Evolutionary conservation across 768 basidiomycete genomes (phyloP), one percentile per base, ranked within the genome.

Genomic region (Mrakia blollopis): DNA sequence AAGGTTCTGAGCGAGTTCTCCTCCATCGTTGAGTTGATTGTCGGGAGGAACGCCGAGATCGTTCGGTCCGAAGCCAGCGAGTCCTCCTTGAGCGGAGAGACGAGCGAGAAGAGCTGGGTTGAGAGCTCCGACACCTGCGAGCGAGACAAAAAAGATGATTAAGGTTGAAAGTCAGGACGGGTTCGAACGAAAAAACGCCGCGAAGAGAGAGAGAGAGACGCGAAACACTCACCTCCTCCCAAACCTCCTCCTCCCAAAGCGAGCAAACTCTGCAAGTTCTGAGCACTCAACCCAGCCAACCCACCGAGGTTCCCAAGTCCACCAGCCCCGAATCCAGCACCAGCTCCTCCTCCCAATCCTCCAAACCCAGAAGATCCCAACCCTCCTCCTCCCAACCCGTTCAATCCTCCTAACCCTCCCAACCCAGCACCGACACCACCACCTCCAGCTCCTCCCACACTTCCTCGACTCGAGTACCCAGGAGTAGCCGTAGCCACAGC

Each of bases 61-160:
- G 28, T 62, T 62, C 4, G 61, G 28, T 21, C 44, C 44, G 39
- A 47, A 72, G 32, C 71, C 71, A 16, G 28, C 47, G 54, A 72
- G 71, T 4, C 54, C 54, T 23, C 35, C 71, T 39, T 32, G 52
- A 23, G 47, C 50, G 21, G 47, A 18, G 39, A 77, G 61, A 9
- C 69, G 76, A 35, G 76, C 76, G 30, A 77, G 62, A 23, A 77
- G 60, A 11, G 76, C 72, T 18, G 76, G 76, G 32, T 65, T 47
- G 50, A 77, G 50, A 47, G 47, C 62, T 37, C 73, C 73, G 28
- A 41, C 73, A 25, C 62, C 70, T 28, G n/a, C 5, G 28, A 11
- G 8, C 4, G 0, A 18, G 3, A n/a, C 2, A 28, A 10, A 57
- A 28, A n/a, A 13, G 7, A 57, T 3, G 57, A 57, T 25, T n/a